A percentile compares a stretch with the other conserved stretches of the same genome.
Conservation (phyloP, 495 filamentous ascomycete species). For the Penicillium herquei region DNA sequence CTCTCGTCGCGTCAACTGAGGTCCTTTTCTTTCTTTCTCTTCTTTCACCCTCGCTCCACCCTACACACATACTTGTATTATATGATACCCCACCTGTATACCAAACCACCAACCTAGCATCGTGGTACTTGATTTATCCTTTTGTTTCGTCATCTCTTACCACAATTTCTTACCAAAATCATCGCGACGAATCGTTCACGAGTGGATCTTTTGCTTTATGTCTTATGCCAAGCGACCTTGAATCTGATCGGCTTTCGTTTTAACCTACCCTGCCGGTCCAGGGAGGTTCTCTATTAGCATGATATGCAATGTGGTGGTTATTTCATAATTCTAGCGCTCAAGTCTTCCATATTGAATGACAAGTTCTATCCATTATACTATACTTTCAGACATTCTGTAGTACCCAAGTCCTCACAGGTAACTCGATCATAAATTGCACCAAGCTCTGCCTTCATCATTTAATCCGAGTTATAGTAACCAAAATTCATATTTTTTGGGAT, state of each 20-base stretch:
- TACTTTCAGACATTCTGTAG: no score
- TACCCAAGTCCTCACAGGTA: no score
- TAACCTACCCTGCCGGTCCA: constrained; percentile 5
- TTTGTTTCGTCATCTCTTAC: background rate
- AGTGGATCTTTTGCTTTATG: background rate
- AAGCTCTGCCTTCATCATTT: no score
- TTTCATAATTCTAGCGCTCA: no score
- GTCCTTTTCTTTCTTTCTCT: background rate
- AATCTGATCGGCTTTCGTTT: background rate
- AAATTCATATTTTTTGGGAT: no score
- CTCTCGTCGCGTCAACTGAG: constrained; percentile 21
- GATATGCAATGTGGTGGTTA: background rate
- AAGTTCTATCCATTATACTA: no score
- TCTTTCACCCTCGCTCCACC: background rate
- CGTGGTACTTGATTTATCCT: background rate
- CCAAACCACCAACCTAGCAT: background rate
- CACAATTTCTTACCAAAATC: no score
- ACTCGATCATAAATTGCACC: no score
- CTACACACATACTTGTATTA: background rate
- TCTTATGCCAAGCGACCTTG: background rate
- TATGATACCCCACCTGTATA: constrained; percentile 15
- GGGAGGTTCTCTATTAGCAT: background rate
- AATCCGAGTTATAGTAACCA: no score
- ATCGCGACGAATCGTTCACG: background rate
- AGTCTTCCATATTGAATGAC: no score